A percentile compares a stretch with the other conserved stretches of the same genome.
These are phyloP conservation scores for Tricholomella constricta DNA, from an alignment of 768 basidiomycete genomes.

Conservation along the genomic window DNA sequence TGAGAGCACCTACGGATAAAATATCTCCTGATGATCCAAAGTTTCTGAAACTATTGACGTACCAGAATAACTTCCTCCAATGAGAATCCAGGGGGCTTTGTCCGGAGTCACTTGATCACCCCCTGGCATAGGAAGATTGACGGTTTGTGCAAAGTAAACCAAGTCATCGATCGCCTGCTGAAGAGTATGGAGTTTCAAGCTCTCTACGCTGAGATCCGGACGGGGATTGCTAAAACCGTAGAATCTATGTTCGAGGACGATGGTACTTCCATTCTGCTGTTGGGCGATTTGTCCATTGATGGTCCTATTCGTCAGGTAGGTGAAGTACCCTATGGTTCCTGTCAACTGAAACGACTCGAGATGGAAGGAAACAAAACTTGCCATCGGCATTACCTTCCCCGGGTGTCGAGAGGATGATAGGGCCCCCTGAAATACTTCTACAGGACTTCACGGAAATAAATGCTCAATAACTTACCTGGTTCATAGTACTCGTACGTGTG, in stretches of 20 bases:
- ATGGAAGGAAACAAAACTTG: slow-evolving; percentile 20
- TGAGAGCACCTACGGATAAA: slow-evolving; percentile 29
- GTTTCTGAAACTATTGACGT: neutral
- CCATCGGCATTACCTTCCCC: slow-evolving; percentile 63
- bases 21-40: neutral
- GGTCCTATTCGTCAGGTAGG: slow-evolving; percentile 65
- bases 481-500: slow-evolving; percentile 68
- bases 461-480: slow-evolving; percentile 32
- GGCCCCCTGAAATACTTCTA: slow-evolving; percentile 42
- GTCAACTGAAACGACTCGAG: slow-evolving; percentile 1
- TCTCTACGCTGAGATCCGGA: slow-evolving; percentile 57
- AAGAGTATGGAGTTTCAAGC: slow-evolving; percentile 61
- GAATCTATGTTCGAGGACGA: slow-evolving; percentile 74
- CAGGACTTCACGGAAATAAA: neutral
- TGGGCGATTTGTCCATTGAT: slow-evolving; percentile 67
- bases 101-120: slow-evolving; percentile 62
- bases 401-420: slow-evolving; percentile 66
- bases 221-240: slow-evolving; percentile 76
- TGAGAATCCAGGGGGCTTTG: slow-evolving; percentile 50
- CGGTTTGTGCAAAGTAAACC: slow-evolving; percentile 68
- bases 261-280: slow-evolving; percentile 60
- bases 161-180: slow-evolving; percentile 77
- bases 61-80: slow-evolving; percentile 56
- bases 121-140: slow-evolving; percentile 64
- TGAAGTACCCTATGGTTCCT: slow-evolving; percentile 37